Conservation (phyloP, 2,329 filamentous ascomycete species). For the Aspergillus brunneoviolaceus region DNA sequence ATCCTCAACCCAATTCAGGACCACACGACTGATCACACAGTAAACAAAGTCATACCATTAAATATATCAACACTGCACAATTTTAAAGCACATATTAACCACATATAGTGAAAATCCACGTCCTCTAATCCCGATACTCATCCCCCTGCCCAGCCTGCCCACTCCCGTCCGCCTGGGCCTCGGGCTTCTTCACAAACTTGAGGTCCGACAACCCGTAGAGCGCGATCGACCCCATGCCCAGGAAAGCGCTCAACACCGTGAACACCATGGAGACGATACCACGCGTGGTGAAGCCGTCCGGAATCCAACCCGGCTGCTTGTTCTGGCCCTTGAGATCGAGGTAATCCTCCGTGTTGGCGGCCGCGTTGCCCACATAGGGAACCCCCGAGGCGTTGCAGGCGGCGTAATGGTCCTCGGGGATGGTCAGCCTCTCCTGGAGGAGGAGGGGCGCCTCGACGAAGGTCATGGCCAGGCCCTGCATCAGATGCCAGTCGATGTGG, state of each 20-base stretch:
- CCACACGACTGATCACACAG: too few species aligned
- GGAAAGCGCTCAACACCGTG: conserved; percentile 65
- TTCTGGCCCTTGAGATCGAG: conserved; percentile 65
- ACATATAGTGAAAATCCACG: too few species aligned
- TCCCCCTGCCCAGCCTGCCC: neutral
- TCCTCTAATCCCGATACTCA: neutral
- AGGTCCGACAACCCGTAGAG: conserved; percentile 54
- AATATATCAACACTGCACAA: too few species aligned
- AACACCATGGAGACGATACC: conserved; percentile 76
- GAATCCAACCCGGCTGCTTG: conserved; percentile 55
- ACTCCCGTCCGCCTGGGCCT: neutral
- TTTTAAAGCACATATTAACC: too few species aligned
- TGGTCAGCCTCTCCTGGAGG: conserved; percentile 59
- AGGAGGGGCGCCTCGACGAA: conserved; percentile 63
- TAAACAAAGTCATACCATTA: too few species aligned
- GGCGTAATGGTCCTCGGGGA: conserved; percentile 62
- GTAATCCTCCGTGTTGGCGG: conserved; percentile 64
- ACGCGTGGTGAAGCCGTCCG: conserved; percentile 66
- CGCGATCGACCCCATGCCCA: conserved; percentile 66
- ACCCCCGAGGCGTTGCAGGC: conserved; percentile 56
- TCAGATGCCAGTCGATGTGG: conserved; percentile 76
- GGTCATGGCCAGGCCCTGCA: conserved; percentile 64
- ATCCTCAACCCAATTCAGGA: too few species aligned
- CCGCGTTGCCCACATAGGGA: conserved; percentile 67
- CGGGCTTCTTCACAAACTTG: neutral